These are phyloP conservation scores for Ilex paraguariensis DNA, from an alignment of 305 asterid species.

Conservation along the genomic window DNA sequence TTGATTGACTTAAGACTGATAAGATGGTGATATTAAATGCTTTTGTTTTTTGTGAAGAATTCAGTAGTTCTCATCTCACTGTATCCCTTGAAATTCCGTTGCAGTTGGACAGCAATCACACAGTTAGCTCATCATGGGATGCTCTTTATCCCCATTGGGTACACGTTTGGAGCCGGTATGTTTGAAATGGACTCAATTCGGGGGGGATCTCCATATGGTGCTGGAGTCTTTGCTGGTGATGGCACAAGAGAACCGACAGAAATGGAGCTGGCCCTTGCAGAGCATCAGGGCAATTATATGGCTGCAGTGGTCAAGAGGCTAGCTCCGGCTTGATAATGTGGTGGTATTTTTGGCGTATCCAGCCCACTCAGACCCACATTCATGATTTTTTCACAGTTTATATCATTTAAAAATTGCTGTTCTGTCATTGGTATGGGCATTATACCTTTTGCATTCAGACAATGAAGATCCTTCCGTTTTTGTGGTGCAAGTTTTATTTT, in stretches of 20 bases:
- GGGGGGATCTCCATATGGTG: constrained; percentile 89
- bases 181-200: constrained; percentile 72
- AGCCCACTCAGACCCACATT: not conserved
- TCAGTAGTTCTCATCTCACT: too few relatives aligned
- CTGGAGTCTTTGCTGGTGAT: constrained; percentile 86
- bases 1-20: too few relatives aligned
- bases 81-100: not conserved
- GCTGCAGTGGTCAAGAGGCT: constrained; percentile 62
- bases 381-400: constrained; percentile 8
- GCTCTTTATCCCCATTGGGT: constrained; percentile 81
- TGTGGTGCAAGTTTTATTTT: not conserved
- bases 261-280: constrained; percentile 71
- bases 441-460: constrained; percentile 1
- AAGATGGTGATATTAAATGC: too few relatives aligned
- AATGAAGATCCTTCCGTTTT: not conserved
- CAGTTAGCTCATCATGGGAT: constrained; percentile 88
- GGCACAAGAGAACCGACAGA: constrained; percentile 73
- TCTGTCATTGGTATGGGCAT: not conserved
- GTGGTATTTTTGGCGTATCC: not conserved
- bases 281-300: constrained; percentile 93
- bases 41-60: too few relatives aligned
- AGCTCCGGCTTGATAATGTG: constrained; percentile 27
- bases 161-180: constrained; percentile 83
- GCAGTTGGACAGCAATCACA: constrained; percentile 85
- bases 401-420: not conserved